Base-by-base conservation (phyloP, 2,329 filamentous ascomycete genomes). In the Botrytis sinoallii region DNA sequence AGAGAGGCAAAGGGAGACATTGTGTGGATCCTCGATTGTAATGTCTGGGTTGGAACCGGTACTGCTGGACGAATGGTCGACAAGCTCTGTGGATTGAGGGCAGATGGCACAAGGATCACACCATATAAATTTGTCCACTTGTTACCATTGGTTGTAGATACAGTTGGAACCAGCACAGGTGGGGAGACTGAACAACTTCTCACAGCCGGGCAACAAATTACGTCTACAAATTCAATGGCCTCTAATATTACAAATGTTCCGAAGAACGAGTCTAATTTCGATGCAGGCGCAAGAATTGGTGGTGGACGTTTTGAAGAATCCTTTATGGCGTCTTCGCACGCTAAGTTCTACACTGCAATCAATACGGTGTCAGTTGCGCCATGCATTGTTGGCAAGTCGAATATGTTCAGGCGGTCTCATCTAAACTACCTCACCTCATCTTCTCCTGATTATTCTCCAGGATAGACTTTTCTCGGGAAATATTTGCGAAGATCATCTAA, bases 301-400 rank as follows among this genome's bases (percentile, higher is more conserved):
- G 96, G 97, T 35, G 95, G 94, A 9, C 88, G 94, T 0, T 86
- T 99, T 0, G 96, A 99, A 81, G 96, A 99, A 81, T 90, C 95
- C 83, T 99, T 98, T 84, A 92, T 99, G 87, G 91, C 94, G 0
- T 96, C 94, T 0, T 90, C 94, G 0, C 96, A 99, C 82, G 94
- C 94, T 78, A 99, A 99, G 81, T 98, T 99, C 86, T 99, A 99
- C 84, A 92, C 92, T 14, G 96, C 95, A 75, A 99, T 99, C 87
- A 98, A 98, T 83, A 93, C 93, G 0, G 93, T 98, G 25, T 88
- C 92, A 5, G 84, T 98, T 70, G 96, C 96, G 0, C 96, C 97
- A 14, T 99, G 96, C 83, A 92, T 97, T 74, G 92, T 98, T 35
- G 96, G 96, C 69, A 99, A 99, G 84, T 97, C 94, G 79, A 98